A percentile compares a stretch with the other conserved stretches of the same genome.
Evolutionary conservation across 2,329 filamentous ascomycete species (phyloP).

Genomic region (Trichoderma atroviride): DNA sequence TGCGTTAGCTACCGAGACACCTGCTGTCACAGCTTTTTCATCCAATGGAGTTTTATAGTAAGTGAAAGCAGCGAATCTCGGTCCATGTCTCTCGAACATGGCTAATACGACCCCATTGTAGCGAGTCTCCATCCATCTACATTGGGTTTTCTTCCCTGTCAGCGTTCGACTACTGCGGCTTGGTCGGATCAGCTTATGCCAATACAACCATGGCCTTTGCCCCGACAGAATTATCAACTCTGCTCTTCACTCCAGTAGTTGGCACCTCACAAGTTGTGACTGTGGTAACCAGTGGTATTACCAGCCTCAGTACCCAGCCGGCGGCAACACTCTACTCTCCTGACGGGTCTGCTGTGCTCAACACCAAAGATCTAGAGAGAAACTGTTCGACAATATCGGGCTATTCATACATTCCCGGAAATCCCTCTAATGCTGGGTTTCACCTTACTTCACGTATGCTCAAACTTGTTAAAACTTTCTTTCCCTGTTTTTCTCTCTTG

Average conservation of each 20-base stretch:
- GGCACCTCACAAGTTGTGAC: neutral
- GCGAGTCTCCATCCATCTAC: conserved; percentile 18
- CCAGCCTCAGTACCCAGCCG: neutral
- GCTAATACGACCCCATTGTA: neutral
- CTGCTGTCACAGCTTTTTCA: conserved; percentile 5
- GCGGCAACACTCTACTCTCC: neutral
- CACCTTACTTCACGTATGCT: neutral
- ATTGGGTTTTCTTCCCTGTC: conserved; percentile 21
- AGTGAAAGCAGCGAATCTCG: neutral
- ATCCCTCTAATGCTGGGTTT: neutral
- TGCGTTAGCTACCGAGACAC: neutral
- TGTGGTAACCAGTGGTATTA: neutral
- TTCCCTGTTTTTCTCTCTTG: neutral
- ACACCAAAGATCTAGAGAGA: conserved; percentile 1
- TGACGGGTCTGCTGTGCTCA: conserved; percentile 2
- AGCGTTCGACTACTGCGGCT: conserved; percentile 15
- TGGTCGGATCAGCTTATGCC: neutral
- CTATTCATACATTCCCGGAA: neutral
- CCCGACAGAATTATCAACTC: conserved; percentile 10
- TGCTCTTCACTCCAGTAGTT: neutral
- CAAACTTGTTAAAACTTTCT: neutral
- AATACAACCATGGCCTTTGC: conserved; percentile 10
- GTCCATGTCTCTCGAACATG: neutral
- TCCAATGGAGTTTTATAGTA: conserved; percentile 18
- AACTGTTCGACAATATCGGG: conserved; percentile 18